Evolutionary conservation across 257 asterid species (phyloP), one percentile per base, ranked within the genome.

Genomic region (Solanum piurae): DNA sequence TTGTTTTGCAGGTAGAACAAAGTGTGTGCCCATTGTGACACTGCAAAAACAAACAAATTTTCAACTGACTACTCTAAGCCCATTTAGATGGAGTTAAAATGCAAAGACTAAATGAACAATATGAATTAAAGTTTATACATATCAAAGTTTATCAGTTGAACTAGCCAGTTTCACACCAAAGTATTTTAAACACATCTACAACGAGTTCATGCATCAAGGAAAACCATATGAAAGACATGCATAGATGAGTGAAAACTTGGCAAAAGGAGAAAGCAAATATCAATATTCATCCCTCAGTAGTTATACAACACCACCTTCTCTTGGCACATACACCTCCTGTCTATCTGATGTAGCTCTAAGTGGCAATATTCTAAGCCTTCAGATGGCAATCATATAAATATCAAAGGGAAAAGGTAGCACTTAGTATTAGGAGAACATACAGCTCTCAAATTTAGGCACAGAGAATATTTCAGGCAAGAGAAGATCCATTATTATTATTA

Each of bases 1-100:
- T 93, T 9, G 92, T 90, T 92, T 95, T 95, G 91, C 98, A 95
- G 71, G 98, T 94, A 52, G 96, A 94, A 91, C 98, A 94, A 36
- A 95, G 96, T 1, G 98, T 95, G 89, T 95, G 98, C 55, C 98
- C 98, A 23, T 94, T 94, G 90, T 92, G 98, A 90, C 98, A 94
- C 98, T 95, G 92, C 89, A 87, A 89, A 83, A 82, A 72, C 86
- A 68, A 72, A 58, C 23, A 89, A 52, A 68, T 74, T 33, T 87
- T n/a, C 86, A 77, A 77, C 60, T 13, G 84, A 42, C 36, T 7
- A 40, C 36, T 44, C 38, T 40, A 76, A 40, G 60, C 3, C 60
- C 84, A 77, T 77, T 25, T 46, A 25, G 36, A 77, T 40, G 3
- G 84, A 25, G 38, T 77, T 42, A 42, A 77, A 77, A 42, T 42